Percentiles rank a stretch among this genome's conserved stretches.
phyloP scores from a whole-genome alignment of 768 basidiomycete genomes.

The Termitomyces sp. region DNA sequence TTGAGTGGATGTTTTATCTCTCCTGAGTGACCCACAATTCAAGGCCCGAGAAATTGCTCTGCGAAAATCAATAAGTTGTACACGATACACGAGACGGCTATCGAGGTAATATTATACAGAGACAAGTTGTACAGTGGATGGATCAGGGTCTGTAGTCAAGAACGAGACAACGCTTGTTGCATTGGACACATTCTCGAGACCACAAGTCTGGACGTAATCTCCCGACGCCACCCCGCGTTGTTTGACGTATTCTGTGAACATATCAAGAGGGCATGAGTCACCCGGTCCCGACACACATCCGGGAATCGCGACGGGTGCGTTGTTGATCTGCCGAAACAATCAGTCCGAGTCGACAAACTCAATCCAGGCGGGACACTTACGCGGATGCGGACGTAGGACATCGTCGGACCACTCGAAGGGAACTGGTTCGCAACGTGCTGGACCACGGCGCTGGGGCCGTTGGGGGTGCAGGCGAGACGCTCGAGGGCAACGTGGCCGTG shows the following conservation, averaged over 20 bases:
- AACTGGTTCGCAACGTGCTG: conserved; percentile 14
- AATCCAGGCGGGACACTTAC: conserved; percentile 15
- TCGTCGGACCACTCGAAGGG: conserved; percentile 3
- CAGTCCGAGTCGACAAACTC: background rate
- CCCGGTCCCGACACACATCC: conserved; percentile 35
- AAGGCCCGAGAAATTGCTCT: background rate
- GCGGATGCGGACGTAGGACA: conserved; percentile 28
- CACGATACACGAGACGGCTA: too few relatives aligned
- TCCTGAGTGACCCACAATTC: too few relatives aligned
- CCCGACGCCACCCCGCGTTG: conserved; percentile 23
- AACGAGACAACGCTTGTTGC: conserved; percentile 21
- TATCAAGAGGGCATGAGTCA: conserved; percentile 27
- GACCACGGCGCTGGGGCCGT: background rate
- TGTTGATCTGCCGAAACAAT: conserved; percentile 22
- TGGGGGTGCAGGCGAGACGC: conserved; percentile 26
- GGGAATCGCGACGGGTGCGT: conserved; percentile 35
- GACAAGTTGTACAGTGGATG: conserved; percentile 3
- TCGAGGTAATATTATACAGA: background rate
- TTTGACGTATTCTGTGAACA: conserved; percentile 26
- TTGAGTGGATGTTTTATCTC: too few relatives aligned
- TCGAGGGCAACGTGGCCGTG: conserved; percentile 36
- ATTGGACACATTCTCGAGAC: conserved; percentile 19
- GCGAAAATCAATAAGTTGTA: background rate
- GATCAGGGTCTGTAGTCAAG: conserved; percentile 14
- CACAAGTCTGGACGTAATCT: conserved; percentile 32